Evolutionary conservation across 2,329 filamentous ascomycete species (phyloP), one percentile per base, ranked within the genome.

Genomic region (Apiospora arundinis): DNA sequence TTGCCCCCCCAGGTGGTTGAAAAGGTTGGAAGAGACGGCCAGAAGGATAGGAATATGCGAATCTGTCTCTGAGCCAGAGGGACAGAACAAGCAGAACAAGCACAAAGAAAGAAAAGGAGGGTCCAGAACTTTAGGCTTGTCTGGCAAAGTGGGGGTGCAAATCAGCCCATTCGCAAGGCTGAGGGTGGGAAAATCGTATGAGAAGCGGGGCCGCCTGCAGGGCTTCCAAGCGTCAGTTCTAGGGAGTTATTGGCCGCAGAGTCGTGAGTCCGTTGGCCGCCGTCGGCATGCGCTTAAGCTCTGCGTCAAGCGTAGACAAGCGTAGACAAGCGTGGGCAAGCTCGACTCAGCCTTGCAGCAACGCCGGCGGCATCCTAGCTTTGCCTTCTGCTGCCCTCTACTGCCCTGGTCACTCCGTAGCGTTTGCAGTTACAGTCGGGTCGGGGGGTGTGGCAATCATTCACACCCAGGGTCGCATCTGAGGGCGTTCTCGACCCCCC

Each of bases 141-240:
- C 52, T 60, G 28, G 52, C 52, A 60, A 60, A 60, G 45, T 49
- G 67, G 67, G 67, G 45, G 45, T 40, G 9, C 21, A 45, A 66
- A 70, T 70, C 70, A 71, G 70, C 32, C 70, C 70, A 71, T 68
- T 49, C 63, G 37, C 70, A 71, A 71, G 70, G 70, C 70, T 71
- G 70, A 67, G 32, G 56, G 68, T 23, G 28, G 67, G n/a, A 42
- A 70, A 40, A 71, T 71, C 70, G 70, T 69, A 71, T 70, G 70
- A 71, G 70, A 37, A 69, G 49, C 45, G 63, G 68, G 46, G 67
- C 46, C 67, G 44, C 11, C 67, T 28, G 32, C 67, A n/a, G 67
- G 45, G 40, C 65, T 67, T 42, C 40, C 40, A 67, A 67, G 56
- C 28, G 56, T 63, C 56, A 23, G 32, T 63, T 40, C 32, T n/a